Conservation (phyloP, 192 early-diverging fungal species). For the Jimgerdemannia flammicorona region DNA sequence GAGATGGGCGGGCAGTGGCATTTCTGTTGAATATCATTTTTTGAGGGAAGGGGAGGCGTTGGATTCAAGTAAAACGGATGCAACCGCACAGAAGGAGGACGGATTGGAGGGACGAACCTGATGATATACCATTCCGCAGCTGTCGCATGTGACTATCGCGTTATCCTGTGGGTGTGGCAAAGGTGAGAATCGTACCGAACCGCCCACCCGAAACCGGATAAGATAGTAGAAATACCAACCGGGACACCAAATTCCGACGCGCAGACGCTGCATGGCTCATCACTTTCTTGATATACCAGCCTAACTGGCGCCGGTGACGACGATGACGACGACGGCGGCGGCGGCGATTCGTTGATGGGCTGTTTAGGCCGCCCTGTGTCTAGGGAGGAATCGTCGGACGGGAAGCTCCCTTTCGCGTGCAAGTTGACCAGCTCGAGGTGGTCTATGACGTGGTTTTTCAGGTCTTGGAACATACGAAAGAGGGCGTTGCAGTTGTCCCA, state of each 20-base stretch:
- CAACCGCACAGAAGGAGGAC: too few relatives aligned
- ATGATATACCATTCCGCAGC: not conserved
- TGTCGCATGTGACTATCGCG: not conserved
- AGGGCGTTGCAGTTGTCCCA: not conserved
- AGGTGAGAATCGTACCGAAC: not conserved
- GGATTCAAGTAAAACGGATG: too few relatives aligned
- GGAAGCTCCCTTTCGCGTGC: not conserved
- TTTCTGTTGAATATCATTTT: not conserved
- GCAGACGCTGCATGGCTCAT: not conserved
- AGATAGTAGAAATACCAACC: not conserved
- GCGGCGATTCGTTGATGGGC: too few relatives aligned
- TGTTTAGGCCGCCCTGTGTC: too few relatives aligned
- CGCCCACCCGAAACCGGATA: not conserved
- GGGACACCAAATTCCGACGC: not conserved
- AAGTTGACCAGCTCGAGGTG: not conserved
- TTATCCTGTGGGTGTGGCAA: not conserved
- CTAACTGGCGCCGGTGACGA: not conserved
- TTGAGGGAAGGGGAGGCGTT: too few relatives aligned
- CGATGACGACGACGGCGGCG: too few relatives aligned
- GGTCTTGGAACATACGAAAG: not conserved
- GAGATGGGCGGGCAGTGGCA: not conserved
- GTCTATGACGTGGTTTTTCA: not conserved
- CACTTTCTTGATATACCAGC: not conserved
- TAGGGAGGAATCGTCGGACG: too few relatives aligned
- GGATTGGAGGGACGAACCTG: not conserved